A percentile compares a stretch with the other conserved stretches of the same genome.
These are phyloP conservation scores for Coccinonectria pachysandricola DNA, from an alignment of 2,329 filamentous ascomycete species.

Conservation along the genomic window DNA sequence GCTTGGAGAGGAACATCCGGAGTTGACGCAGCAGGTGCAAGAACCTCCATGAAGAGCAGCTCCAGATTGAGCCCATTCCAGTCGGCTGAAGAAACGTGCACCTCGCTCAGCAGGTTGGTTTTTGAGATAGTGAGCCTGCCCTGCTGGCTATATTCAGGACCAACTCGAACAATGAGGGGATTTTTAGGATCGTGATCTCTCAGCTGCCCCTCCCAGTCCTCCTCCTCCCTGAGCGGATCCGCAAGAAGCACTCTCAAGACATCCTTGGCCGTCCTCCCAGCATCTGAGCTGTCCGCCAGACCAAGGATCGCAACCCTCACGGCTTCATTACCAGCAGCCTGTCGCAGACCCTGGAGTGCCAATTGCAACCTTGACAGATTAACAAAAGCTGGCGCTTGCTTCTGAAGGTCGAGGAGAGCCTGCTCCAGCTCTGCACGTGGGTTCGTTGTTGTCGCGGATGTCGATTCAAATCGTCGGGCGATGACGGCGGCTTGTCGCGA, in stretches of 20 bases:
- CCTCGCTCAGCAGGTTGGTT: slow-evolving; percentile 38
- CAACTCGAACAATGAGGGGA: slow-evolving; percentile 54
- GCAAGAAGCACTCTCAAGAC: slow-evolving; percentile 61
- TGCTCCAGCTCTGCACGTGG: slow-evolving; percentile 46
- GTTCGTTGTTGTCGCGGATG: slow-evolving; percentile 16
- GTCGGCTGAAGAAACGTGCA: slow-evolving; percentile 52
- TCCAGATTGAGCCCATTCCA: slow-evolving; percentile 55
- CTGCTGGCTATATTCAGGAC: slow-evolving; percentile 19
- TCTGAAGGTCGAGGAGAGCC: slow-evolving; percentile 50
- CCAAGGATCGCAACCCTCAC: slow-evolving; percentile 49
- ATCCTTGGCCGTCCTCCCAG: slow-evolving; percentile 43
- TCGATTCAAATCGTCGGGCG: slow-evolving; percentile 21
- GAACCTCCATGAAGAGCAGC: slow-evolving; percentile 45
- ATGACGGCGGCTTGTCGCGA: slow-evolving; percentile 14
- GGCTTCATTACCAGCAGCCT: slow-evolving; percentile 44
- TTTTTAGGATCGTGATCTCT: slow-evolving; percentile 37
- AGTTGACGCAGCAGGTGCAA: slow-evolving; percentile 25
- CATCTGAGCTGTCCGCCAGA: slow-evolving; percentile 28
- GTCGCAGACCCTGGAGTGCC: slow-evolving; percentile 53
- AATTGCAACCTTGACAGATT: slow-evolving; percentile 63
- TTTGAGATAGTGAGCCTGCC: slow-evolving; percentile 20
- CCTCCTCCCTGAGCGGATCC: slow-evolving; percentile 54
- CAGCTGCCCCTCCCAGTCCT: slow-evolving; percentile 58
- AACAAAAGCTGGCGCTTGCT: slow-evolving; percentile 48
- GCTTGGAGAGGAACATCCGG: slow-evolving; percentile 29